Evolutionary conservation across 257 asterid species (phyloP), one percentile per base, ranked within the genome.

Genomic region (Nicotiana undulata): DNA sequence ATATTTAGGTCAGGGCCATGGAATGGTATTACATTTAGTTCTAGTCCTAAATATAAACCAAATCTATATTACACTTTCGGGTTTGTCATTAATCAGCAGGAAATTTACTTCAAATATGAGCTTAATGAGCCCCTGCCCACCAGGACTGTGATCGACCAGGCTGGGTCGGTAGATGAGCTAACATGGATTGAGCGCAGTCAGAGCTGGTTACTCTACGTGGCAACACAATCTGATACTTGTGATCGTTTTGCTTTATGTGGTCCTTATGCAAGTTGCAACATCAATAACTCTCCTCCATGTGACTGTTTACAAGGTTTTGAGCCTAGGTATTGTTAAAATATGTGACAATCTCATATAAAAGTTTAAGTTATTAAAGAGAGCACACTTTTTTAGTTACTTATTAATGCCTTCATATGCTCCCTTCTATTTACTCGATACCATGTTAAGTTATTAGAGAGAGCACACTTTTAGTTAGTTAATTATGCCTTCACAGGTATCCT

Each of bases 221-320:
- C 77, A 17, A 9, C 49, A 46, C 90, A 86, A 5, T n/a, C 8
- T 1, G 90, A 89, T 80, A 31, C 29, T 8, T 89, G 92, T 22
- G 89, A 82, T 58, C 44, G 0, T 5, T 89, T 85, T 24, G 76
- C 56, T 29, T 18, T 4, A 12, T 87, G 90, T 60, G 92, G 92
- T 3, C 65, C 76, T 0, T 59, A 87, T 55, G 84, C 85, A 8
- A 55, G 5, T 59, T 85, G 88, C 76, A 26, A 3, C 22, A 64
- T 40, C 84, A 59, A 59, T 10, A 34, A 59, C 37, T 37, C 81
- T 16, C 81, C 81, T 77, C 72, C 81, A 1, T 77, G 90, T 51
- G 79, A 81, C 49, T 85, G 90, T 51, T n/a, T 83, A 59, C 61
- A 66, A 55, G 85, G 77, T 34, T 87, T 83, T 58, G 65, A 88